Percentiles rank a stretch among this genome's conserved stretches.
Conservation (phyloP, 768 basidiomycete species). For the Suillus clintonianus region DNA sequence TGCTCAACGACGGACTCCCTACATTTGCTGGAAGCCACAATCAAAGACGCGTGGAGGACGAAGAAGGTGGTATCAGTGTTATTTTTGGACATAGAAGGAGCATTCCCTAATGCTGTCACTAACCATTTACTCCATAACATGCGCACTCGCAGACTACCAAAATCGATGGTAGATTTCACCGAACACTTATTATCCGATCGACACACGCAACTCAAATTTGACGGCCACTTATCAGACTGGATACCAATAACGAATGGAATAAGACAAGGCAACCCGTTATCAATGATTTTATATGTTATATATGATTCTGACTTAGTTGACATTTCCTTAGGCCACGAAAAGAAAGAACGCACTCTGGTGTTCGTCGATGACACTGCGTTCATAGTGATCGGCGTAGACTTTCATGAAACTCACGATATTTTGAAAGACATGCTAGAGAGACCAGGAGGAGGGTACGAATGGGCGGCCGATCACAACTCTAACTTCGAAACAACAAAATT, state of each 20-base stretch:
- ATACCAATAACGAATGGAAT: constrained; percentile 16
- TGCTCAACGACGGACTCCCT: constrained; percentile 38
- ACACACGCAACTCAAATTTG: not conserved
- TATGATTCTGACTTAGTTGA: constrained; percentile 18
- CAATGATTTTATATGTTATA: constrained; percentile 25
- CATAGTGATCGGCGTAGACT: constrained; percentile 20
- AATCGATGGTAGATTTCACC: constrained; percentile 18
- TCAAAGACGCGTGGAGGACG: constrained; percentile 39
- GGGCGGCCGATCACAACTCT: constrained; percentile 24
- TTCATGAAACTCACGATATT: constrained; percentile 19
- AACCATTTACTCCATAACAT: constrained; percentile 34
- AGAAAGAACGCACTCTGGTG: constrained; percentile 18
- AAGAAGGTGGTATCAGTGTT: constrained; percentile 36
- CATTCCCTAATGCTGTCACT: constrained; percentile 41
- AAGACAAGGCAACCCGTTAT: constrained; percentile 32
- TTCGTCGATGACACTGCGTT: constrained; percentile 34
- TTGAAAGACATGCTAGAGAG: constrained; percentile 28
- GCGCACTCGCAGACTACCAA: constrained; percentile 19
- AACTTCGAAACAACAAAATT: constrained; percentile 21
- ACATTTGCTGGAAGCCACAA: constrained; percentile 30
- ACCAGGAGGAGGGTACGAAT: constrained; percentile 13
- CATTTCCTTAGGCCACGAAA: not conserved
- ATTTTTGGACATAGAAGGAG: constrained; percentile 45
- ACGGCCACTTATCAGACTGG: not conserved
- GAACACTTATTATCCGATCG: constrained; percentile 12